A percentile compares a stretch with the other conserved stretches of the same genome.
phyloP scores from a whole-genome alignment of 441 rosid species.

The Brassica hybrid region DNA sequence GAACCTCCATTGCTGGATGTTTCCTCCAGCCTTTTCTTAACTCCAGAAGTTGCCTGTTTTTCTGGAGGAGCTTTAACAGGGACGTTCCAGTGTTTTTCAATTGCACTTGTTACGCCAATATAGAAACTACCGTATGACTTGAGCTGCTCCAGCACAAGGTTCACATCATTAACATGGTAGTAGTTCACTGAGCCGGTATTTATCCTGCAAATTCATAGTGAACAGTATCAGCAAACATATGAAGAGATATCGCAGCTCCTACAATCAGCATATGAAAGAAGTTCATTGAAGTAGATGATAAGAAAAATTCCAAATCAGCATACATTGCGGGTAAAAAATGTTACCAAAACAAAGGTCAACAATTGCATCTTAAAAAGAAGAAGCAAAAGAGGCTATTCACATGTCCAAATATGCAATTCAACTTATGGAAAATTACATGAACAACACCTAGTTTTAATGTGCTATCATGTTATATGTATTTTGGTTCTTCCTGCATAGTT shows the following conservation, averaged over 20 bases:
- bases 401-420: constrained; percentile 25
- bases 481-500: constrained; percentile 14
- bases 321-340: constrained; percentile 10
- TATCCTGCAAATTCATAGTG: constrained; percentile 64
- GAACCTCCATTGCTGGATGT: constrained; percentile 49
- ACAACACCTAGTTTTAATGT: constrained; percentile 14
- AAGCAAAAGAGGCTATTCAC: constrained; percentile 23
- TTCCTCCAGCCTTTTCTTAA: constrained; percentile 47
- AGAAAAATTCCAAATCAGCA: constrained; percentile 22
- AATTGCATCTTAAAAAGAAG: constrained; percentile 10
- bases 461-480: constrained; percentile 4
- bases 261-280: constrained; percentile 26
- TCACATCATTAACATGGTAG: constrained; percentile 71
- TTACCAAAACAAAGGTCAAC: not conserved
- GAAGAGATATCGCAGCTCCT: constrained; percentile 28
- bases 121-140: constrained; percentile 60
- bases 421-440: constrained; percentile 19
- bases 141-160: constrained; percentile 62
- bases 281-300: constrained; percentile 7
- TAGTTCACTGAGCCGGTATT: constrained; percentile 64
- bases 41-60: constrained; percentile 44
- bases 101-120: constrained; percentile 61
- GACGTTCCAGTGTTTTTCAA: constrained; percentile 66
- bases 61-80: constrained; percentile 46
- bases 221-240: constrained; percentile 36